Evolutionary conservation across 2,329 filamentous ascomycete species (phyloP).

Genomic region (Ceratocystis harringtonii): DNA sequence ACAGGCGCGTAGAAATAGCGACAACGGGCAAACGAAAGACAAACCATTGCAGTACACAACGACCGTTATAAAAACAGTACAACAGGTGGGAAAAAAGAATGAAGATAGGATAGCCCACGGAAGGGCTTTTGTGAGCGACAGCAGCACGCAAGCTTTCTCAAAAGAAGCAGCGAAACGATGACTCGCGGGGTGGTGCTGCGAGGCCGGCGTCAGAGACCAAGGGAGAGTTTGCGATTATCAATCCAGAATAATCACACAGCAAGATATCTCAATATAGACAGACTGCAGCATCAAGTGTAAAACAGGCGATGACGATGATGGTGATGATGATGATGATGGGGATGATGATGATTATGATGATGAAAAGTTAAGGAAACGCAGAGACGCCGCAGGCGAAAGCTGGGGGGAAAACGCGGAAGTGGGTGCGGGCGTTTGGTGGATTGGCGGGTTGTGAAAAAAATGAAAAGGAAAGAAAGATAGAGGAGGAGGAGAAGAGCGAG

Average conservation of each 20-base stretch:
- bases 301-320: background rate
- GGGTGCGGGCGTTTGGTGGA: background rate
- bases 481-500: slow-evolving; percentile 21
- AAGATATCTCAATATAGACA: background rate
- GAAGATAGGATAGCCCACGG: background rate
- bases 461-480: slow-evolving; percentile 1
- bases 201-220: background rate
- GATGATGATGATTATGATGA: background rate
- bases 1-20: background rate
- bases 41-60: background rate
- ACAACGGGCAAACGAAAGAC: background rate
- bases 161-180: background rate
- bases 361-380: background rate
- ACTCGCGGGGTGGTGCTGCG: background rate
- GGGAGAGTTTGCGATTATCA: background rate
- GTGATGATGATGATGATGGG: no score
- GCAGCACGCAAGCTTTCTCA: background rate
- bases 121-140: background rate
- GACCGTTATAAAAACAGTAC: background rate
- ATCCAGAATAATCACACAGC: background rate
- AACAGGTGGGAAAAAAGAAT: background rate
- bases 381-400: background rate
- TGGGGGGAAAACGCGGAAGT: background rate
- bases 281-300: background rate
- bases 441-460: slow-evolving; percentile 2